Evolutionary conservation across 306 rosid species (phyloP).

Genomic region (Mimosa pudica): DNA sequence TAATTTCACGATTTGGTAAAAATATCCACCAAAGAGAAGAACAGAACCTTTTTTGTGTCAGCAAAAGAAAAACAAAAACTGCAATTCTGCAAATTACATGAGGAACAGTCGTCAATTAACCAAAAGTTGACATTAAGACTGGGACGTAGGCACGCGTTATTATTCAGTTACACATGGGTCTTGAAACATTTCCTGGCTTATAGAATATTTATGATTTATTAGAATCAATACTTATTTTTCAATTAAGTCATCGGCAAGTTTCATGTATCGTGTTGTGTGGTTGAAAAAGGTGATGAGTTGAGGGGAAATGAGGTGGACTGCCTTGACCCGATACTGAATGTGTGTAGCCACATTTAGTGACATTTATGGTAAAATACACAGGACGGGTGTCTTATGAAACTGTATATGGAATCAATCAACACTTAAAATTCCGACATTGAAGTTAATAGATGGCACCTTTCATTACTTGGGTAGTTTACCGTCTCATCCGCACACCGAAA

Average conservation of each 20-base stretch:
- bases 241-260: not conserved
- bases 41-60: too few species aligned
- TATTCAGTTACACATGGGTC: not conserved
- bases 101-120: not conserved
- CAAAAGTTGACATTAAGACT: not conserved
- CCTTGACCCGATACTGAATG: not conserved
- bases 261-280: not conserved
- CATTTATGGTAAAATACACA: conserved; percentile 9
- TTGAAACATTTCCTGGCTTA: not conserved
- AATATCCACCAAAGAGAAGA: not conserved
- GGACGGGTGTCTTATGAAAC: not conserved
- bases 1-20: not conserved
- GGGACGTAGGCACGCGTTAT: not conserved
- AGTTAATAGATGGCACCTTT: conserved; percentile 1
- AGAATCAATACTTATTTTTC: not conserved
- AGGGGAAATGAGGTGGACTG: not conserved
- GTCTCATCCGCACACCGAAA: not conserved
- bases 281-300: not conserved
- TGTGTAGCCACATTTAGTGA: conserved; percentile 1
- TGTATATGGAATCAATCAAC: not conserved
- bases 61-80: not conserved
- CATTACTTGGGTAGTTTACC: not conserved
- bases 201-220: not conserved
- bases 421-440: not conserved
- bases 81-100: not conserved